Evolutionary conservation across 2,329 filamentous ascomycete species (phyloP), one percentile per base, ranked within the genome.

Genomic region (Arthrobotrys sinensis): DNA sequence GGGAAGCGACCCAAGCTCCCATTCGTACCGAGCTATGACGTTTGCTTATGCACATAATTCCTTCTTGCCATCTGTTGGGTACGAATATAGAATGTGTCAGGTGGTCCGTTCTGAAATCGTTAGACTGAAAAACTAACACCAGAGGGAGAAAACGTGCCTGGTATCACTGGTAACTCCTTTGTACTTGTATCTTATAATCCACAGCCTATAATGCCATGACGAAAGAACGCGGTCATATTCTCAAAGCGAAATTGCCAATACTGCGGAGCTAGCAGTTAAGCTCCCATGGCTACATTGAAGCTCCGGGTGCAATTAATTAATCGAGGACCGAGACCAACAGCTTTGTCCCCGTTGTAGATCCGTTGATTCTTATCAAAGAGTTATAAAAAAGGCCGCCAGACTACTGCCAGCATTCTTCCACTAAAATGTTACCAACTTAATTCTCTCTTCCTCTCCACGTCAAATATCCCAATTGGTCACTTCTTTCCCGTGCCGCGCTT

Each of bases 41-140:
- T 78, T 67, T 66, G 75, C 75, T 78, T 63, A 78, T 78, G 75
- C 67, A 78, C 67, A 71, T 46, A 72, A 78, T 72, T 78, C 62
- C 67, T 67, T 71, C 60, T 78, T 78, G 62, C 75, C 75, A 66
- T 78, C 62, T 72, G 75, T 78, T 78, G 75, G 60, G 32, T 67
- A 78, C 75, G 75, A 72, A 78, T 72, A 55, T 63, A 78, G 75
- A 78, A 78, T 60, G 75, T 68, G 75, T 78, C 75, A 78, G 75
- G 75, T 78, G 75, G 75, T 38, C 67, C 75, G 34, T 78, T 78
- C 75, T 78, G 67, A 78, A 78, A 78, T 78, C 75, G 75, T 78
- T 78, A 78, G 75, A 66, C 63, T 19, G 36, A 28, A 28, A 50
- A 48, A 64, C 40, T 45, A 32, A n/a, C 32, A 38, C 28, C 40